Conservation (phyloP, 1,284 basidiomycete species). For the Microbotryum violaceum region DNA sequence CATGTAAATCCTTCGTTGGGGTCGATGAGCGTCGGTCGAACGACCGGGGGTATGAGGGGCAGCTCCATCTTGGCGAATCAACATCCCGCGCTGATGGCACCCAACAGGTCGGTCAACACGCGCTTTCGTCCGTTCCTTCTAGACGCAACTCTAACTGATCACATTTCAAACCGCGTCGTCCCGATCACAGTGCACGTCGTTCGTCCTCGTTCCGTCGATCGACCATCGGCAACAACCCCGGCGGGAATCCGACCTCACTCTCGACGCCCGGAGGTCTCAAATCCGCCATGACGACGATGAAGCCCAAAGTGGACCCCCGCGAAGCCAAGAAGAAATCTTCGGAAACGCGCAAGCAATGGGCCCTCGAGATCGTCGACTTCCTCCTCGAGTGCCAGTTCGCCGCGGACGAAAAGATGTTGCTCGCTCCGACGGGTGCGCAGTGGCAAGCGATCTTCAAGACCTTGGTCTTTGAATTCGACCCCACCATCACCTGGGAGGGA, state of each 20-base stretch:
- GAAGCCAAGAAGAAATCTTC: conserved; percentile 1
- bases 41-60: conserved; percentile 3
- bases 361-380: conserved; percentile 23
- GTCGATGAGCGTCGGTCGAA: conserved; percentile 14
- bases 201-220: conserved; percentile 23
- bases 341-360: conserved; percentile 15
- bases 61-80: conserved; percentile 9
- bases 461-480: conserved; percentile 31
- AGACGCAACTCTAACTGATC: not conserved
- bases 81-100: not conserved
- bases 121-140: not conserved
- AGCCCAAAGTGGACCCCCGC: conserved; percentile 21
- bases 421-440: conserved; percentile 35
- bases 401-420: conserved; percentile 24
- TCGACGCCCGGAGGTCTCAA: conserved; percentile 16
- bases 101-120: conserved; percentile 9
- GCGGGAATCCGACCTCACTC: not conserved
- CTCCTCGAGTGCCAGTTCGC: conserved; percentile 12
- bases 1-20: conserved; percentile 12
- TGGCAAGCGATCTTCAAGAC: conserved; percentile 37
- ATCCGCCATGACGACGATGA: not conserved
- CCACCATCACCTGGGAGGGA: conserved; percentile 18
- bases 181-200: conserved; percentile 17
- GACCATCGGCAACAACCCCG: conserved; percentile 7
- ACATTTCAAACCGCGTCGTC: not conserved